Evolutionary conservation across 768 basidiomycete species (phyloP), one percentile per base, ranked within the genome.

Genomic region (Russula ochroleuca): DNA sequence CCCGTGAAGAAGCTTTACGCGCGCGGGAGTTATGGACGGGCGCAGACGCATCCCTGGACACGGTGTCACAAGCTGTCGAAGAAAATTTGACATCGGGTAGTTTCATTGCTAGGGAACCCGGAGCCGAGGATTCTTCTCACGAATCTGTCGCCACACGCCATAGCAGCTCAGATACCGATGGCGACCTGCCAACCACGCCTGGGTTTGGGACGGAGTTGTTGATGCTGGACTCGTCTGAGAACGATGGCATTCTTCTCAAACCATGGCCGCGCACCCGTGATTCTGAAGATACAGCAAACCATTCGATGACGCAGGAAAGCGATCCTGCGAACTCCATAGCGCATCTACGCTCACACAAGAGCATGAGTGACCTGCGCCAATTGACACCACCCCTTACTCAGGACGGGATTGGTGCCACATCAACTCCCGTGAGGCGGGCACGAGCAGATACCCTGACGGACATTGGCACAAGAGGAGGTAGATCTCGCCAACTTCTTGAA

Each of bases 11-110:
- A 54, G 72, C 88, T 5, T 73, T 78, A 38, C 77, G 76, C 40
- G 76, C 83, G 48, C 79, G 81, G 55, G 75, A 72, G 51, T 77
- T 73, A 49, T 76, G 80, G 54, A 77, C 79, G n/a, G 73, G 76
- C 43, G 76, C 81, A 38, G 76, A 80, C 57, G 70, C 70, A 10
- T 71, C 83, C 35, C 74, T 83, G 61, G 79, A 80, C 33, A 72
- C 72, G 0, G 78, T 83, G 37, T 75, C 76, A 13, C 72, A 75
- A 25, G 77, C 78, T 7, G 78, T 83, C 38, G 77, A 80, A 53
- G 77, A 76, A n/a, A 79, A 78, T n/a, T 65, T 82, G 37, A 69
- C 70, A 8, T 10, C 21, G 33, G 40, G 17, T 35, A 49, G 25
- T 19, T 41, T 25, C 23, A 15, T n/a, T 33, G 19, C 38, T 49